phyloP scores from a whole-genome alignment of 441 rosid species.

The Jatropha multifida region DNA sequence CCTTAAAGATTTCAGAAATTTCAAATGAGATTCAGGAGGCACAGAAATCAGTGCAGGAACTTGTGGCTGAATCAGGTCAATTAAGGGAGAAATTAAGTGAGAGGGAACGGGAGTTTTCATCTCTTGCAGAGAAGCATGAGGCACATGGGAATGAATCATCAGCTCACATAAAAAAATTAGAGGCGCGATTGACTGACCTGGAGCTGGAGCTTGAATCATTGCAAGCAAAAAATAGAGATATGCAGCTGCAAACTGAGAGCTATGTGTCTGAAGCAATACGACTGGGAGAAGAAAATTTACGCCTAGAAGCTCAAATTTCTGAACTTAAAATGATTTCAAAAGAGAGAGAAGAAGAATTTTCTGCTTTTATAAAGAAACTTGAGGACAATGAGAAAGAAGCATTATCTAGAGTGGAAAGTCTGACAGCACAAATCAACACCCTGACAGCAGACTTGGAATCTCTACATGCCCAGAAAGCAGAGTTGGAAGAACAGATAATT shows the following conservation, averaged over 20 bases:
- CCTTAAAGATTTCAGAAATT: slow-evolving; percentile 45
- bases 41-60: slow-evolving; percentile 38
- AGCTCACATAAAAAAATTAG: slow-evolving; percentile 46
- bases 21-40: slow-evolving; percentile 52
- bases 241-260: slow-evolving; percentile 54
- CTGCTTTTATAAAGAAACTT: slow-evolving; percentile 44
- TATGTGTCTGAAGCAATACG: slow-evolving; percentile 48
- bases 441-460: slow-evolving; percentile 37
- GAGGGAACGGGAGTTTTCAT: slow-evolving; percentile 56
- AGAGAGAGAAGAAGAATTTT: slow-evolving; percentile 49
- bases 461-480: slow-evolving; percentile 36
- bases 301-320: slow-evolving; percentile 41
- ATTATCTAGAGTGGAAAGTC: slow-evolving; percentile 47
- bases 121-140: slow-evolving; percentile 56
- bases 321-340: slow-evolving; percentile 50
- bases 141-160: slow-evolving; percentile 50
- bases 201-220: slow-evolving; percentile 58
- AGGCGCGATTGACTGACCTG: slow-evolving; percentile 46
- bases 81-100: slow-evolving; percentile 47
- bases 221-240: slow-evolving; percentile 41
- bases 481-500: slow-evolving; percentile 49
- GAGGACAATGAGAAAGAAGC: slow-evolving; percentile 58
- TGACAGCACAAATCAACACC: slow-evolving; percentile 45
- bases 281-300: slow-evolving; percentile 48
- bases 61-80: slow-evolving; percentile 43